Evolutionary conservation across 352 stramenopile genomes (phyloP).

Genomic region (Phytophthora cryptogea): DNA sequence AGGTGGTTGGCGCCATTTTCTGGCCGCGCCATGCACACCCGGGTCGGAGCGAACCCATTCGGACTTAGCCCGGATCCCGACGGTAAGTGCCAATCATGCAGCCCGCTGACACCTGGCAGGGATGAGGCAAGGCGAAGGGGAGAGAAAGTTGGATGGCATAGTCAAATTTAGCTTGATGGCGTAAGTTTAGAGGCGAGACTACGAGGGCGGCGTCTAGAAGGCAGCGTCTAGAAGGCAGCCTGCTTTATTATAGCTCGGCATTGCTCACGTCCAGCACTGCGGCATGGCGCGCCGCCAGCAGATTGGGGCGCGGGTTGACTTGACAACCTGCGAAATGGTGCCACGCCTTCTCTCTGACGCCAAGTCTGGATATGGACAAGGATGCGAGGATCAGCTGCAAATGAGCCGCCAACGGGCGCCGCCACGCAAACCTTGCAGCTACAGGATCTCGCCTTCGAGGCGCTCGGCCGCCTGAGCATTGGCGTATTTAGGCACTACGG

Average conservation of each 20-base stretch:
- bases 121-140: neutral
- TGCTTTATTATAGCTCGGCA: no score
- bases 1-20: neutral
- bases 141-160: neutral
- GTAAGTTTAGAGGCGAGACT: neutral
- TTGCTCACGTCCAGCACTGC: slow-evolving; percentile 17
- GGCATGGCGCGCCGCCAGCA: slow-evolving; percentile 20
- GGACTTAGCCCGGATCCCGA: slow-evolving; percentile 19
- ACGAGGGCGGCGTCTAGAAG: neutral
- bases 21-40: slow-evolving; percentile 8
- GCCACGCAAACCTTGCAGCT: slow-evolving; percentile 1
- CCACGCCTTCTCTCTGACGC: slow-evolving; percentile 23
- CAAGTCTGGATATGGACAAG: slow-evolving; percentile 8
- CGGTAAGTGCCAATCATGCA: slow-evolving; percentile 17
- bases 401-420: slow-evolving; percentile 19
- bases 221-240: neutral
- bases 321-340: slow-evolving; percentile 9
- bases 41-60: slow-evolving; percentile 33
- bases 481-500: no score
- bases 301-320: slow-evolving; percentile 9
- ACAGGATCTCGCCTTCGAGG: slow-evolving; percentile 1
- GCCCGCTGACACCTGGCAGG: slow-evolving; percentile 16
- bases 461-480: neutral
- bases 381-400: slow-evolving; percentile 21
- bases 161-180: neutral